Percentiles rank a stretch among this genome's conserved stretches.
phyloP scores from a whole-genome alignment of 2,329 filamentous ascomycete species.

The Hansfordia pulvinata region DNA sequence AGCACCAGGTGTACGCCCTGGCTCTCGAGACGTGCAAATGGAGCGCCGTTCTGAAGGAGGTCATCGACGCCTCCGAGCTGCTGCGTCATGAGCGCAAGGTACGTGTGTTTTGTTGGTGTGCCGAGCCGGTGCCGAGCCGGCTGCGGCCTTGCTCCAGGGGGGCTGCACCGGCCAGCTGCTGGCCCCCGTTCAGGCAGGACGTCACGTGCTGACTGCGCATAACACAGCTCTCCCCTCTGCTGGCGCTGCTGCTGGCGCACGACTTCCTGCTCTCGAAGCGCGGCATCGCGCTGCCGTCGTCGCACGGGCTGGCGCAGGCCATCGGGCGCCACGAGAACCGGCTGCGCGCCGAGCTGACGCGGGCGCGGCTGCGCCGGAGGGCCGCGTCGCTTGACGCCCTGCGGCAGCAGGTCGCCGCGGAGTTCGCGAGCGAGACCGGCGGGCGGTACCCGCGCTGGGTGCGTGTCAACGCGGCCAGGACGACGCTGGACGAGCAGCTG shows the following conservation, averaged over 20 bases:
- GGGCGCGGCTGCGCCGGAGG: conserved; percentile 59
- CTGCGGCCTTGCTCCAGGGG: too few relatives aligned
- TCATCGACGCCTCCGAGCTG: conserved; percentile 71
- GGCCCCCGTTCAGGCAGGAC: too few relatives aligned
- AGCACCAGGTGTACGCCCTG: conserved; percentile 75
- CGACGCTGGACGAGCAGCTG: conserved; percentile 59
- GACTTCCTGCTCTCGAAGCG: conserved; percentile 72
- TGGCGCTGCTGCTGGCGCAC: conserved; percentile 74
- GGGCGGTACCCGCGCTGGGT: conserved; percentile 75
- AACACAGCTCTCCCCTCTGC: conserved; percentile 59
- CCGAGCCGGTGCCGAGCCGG: too few relatives aligned
- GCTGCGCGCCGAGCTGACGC: conserved; percentile 69
- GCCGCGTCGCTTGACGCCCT: conserved; percentile 56
- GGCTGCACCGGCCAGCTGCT: too few relatives aligned
- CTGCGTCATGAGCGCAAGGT: conserved; percentile 78
- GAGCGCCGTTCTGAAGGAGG: conserved; percentile 72
- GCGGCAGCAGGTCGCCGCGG: conserved; percentile 39
- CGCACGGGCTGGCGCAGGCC: conserved; percentile 62
- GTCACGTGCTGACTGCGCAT: too few relatives aligned
- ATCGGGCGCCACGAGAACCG: conserved; percentile 73
- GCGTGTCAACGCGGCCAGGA: conserved; percentile 68
- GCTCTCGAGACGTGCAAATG: conserved; percentile 83
- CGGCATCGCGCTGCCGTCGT: conserved; percentile 68
- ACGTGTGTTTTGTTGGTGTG: too few relatives aligned
- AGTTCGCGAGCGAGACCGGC: conserved; percentile 31